Base-by-base conservation (phyloP, 2,329 filamentous ascomycete genomes). In the Pseudocercospora eumusae region DNA sequence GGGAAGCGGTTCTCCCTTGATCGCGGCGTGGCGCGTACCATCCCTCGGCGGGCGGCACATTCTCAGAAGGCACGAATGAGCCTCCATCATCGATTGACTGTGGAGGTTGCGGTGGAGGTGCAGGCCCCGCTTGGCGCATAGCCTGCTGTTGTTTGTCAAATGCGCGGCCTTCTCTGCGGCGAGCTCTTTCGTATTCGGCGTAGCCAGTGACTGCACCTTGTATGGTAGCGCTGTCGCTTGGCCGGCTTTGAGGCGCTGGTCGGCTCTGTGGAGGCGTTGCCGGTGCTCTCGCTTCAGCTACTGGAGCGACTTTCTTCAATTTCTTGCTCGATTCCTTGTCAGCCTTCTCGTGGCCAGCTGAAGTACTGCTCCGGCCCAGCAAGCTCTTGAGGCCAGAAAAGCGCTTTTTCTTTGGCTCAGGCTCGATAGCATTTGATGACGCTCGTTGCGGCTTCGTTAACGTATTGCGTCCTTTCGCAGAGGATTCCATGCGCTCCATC, bases 301-400 rank as follows among this genome's bases (percentile, higher is more conserved):
- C 28, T 9, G 55, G 55, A 28, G 55, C 55, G 9, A 47, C 25
- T 47, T 63, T 63, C 44, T 55, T 60, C 54, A 63, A 44, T 20
- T 60, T 63, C 18, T 44, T 53, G 13, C 50, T 28, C 9, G 31
- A 60, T 7, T 60, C 47, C 20, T 40, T 50, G 13, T 60, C 61
- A 55, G 21, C 44, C 40, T 72, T 65, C 13, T 63, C 64, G 40
- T 73, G 66, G 10, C 69, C 72, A 33, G 59, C 56, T 11, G 66
- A 70, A 1, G 75, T 75, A 33, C 71, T 74, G 9, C 73, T 75
- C 31, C 79, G 73, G 28, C 75, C 72, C 57, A 82, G 81, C 0
- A 82, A 64, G 33, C 74, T 77, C 4, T 79, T 78, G 10, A 82
- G 65, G 3, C 74, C 68, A 1, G 80, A 81, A 53, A 81, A 80